phyloP scores from a whole-genome alignment of 345 rosid genomes.

The Nasturtium officinale region DNA sequence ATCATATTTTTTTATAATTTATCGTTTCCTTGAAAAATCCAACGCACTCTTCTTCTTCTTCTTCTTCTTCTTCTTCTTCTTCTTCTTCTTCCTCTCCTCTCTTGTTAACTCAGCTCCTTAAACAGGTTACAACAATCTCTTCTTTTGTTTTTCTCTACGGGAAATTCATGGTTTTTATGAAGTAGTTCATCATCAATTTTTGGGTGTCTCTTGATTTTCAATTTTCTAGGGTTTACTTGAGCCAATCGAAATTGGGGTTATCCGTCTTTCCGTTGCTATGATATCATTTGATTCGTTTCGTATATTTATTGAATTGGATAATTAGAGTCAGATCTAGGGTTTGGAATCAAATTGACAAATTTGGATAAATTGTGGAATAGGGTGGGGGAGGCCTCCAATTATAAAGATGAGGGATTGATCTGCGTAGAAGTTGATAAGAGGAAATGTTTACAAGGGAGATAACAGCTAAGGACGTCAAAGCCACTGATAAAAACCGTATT shows the following conservation, averaged over 20 bases:
- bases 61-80: not conserved
- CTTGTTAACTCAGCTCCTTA: constrained; percentile 20
- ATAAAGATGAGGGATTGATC: constrained; percentile 20
- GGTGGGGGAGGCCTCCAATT: not conserved
- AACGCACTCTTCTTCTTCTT: constrained; percentile 13
- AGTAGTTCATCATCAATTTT: not conserved
- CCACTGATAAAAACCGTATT: constrained; percentile 41
- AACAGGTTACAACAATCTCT: constrained; percentile 12
- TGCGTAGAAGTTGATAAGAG: constrained; percentile 7
- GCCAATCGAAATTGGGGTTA: not conserved
- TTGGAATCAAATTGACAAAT: not conserved
- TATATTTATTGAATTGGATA: not conserved
- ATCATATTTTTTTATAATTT: not conserved
- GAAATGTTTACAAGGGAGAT: constrained; percentile 41
- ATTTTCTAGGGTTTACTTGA: constrained; percentile 5
- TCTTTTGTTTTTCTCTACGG: not conserved
- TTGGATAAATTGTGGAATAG: not conserved
- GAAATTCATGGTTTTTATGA: not conserved
- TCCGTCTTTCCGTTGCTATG: not conserved
- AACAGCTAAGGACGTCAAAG: constrained; percentile 39
- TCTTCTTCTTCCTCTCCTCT: constrained; percentile 10
- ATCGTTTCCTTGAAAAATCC: not conserved
- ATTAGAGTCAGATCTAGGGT: not conserved
- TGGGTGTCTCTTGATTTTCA: not conserved
- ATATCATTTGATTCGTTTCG: not conserved